Percentiles rank a stretch among this genome's conserved stretches.
phyloP scores from a whole-genome alignment of 805 yeast genomes.

The Wickerhamiella azyma region DNA sequence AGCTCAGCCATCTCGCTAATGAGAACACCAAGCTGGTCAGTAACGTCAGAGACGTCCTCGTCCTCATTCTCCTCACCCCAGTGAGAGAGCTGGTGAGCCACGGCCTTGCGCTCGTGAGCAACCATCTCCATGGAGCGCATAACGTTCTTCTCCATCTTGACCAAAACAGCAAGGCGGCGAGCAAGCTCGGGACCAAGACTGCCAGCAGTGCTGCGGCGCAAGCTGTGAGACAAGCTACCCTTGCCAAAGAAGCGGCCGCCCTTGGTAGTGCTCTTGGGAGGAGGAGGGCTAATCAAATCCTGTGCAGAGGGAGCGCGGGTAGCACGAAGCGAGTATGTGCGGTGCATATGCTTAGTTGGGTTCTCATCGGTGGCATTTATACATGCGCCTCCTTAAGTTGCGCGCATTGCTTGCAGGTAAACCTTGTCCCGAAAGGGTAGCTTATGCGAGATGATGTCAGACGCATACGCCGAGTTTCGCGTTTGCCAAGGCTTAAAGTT shows the following conservation, averaged over 20 bases:
- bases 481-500: neutral
- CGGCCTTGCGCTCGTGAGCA: constrained; percentile 87
- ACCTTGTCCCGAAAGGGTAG: constrained; percentile 9
- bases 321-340: constrained; percentile 94
- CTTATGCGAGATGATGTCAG: constrained; percentile 2
- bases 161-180: constrained; percentile 77
- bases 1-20: constrained; percentile 94
- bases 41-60: constrained; percentile 91
- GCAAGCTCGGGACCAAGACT: constrained; percentile 90
- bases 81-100: constrained; percentile 88
- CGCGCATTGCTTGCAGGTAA: constrained; percentile 11
- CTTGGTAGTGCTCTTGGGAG: constrained; percentile 87
- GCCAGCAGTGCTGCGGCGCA: constrained; percentile 76
- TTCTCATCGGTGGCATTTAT: constrained; percentile 8
- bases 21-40: constrained; percentile 92
- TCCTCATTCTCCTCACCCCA: constrained; percentile 95
- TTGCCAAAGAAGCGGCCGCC: constrained; percentile 76
- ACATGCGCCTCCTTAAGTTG: constrained; percentile 10
- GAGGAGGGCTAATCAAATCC: constrained; percentile 86
- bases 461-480: neutral
- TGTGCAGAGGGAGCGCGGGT: constrained; percentile 95
- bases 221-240: constrained; percentile 34
- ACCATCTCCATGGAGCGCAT: constrained; percentile 88
- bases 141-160: constrained; percentile 92
- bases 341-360: constrained; percentile 50